These are phyloP conservation scores for Euphorbia tirucalli DNA, from an alignment of 345 rosid species.

Conservation along the genomic window DNA sequence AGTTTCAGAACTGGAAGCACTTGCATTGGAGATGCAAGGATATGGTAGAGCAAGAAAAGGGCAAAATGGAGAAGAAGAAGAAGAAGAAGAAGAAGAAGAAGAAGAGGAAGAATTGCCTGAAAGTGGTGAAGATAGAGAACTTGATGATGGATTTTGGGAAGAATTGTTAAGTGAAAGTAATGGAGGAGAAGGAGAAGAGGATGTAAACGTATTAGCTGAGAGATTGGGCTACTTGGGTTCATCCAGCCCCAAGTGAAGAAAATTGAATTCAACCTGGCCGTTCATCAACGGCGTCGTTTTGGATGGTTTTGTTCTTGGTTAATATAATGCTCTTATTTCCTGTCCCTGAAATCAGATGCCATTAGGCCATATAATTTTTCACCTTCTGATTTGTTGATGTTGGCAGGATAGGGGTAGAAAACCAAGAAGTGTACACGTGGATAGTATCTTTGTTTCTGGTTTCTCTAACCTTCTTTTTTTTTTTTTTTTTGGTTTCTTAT, in stretches of 20 bases:
- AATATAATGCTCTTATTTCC: background rate
- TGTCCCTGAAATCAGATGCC: constrained; percentile 7
- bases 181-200: constrained; percentile 43
- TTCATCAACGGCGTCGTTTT: too few species aligned
- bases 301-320: too few species aligned
- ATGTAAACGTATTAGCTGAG: constrained; percentile 43
- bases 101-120: constrained; percentile 4
- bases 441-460: constrained; percentile 25
- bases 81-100: constrained; percentile 26
- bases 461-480: constrained; percentile 28
- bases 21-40: constrained; percentile 89
- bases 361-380: constrained; percentile 27
- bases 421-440: constrained; percentile 23
- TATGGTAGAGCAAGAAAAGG: constrained; percentile 36
- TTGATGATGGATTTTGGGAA: constrained; percentile 52
- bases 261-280: too few species aligned
- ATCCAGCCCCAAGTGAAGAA: constrained; percentile 33
- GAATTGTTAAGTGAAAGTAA: constrained; percentile 34
- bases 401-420: constrained; percentile 34
- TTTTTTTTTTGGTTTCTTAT: background rate
- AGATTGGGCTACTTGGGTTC: constrained; percentile 52
- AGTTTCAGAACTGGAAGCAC: constrained; percentile 76
- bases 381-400: constrained; percentile 30
- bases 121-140: constrained; percentile 30
- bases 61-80: constrained; percentile 25